Evolutionary conservation across 495 filamentous ascomycete genomes (phyloP), one percentile per base, ranked within the genome.

Genomic region (Hypoxylon perforatum): DNA sequence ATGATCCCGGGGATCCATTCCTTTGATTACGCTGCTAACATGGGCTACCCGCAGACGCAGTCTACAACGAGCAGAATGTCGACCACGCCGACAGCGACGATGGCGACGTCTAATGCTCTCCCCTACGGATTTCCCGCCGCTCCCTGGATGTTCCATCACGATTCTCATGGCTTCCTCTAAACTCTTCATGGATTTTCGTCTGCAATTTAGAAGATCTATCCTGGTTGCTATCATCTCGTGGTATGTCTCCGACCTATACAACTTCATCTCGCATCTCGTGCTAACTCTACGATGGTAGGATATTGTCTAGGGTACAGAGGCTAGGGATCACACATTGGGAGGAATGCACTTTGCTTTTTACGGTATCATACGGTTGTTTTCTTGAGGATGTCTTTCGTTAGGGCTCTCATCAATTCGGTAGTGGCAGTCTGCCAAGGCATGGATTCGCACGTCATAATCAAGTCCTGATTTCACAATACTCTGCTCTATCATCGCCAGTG

Each of bases 21-120:
- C 12, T 61, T 73, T 61, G 67, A 72, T 57, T 70, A 73, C 19
- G 50, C 66, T 68, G 66, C 72, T 75, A 75, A 75, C 66, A 66
- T 66, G 49, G 52, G 48, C 28, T 73, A 69, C 46, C 63, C 66
- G 14, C 70, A 72, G 66, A 57, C 62, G 51, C n/a, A n/a, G n/a
- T n/a, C n/a, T n/a, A n/a, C n/a, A n/a, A n/a, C n/a, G n/a, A n/a
- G n/a, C n/a, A n/a, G n/a, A n/a, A n/a, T n/a, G n/a, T n/a, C n/a
- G n/a, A n/a, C n/a, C n/a, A 38, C 53, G 3, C 19, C 49, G 22
- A 11, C 61, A 25, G 28, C 39, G 36, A 51, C 19, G 17, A 56
- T 39, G 38, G 21, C 48, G 42, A 12, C 25, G 14, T 17, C 39
- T 72, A 61, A 56, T 67, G 53, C 72, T 19, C 61, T 65, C 39